phyloP scores from a whole-genome alignment of 305 asterid species.

The Solanum hybrid region DNA sequence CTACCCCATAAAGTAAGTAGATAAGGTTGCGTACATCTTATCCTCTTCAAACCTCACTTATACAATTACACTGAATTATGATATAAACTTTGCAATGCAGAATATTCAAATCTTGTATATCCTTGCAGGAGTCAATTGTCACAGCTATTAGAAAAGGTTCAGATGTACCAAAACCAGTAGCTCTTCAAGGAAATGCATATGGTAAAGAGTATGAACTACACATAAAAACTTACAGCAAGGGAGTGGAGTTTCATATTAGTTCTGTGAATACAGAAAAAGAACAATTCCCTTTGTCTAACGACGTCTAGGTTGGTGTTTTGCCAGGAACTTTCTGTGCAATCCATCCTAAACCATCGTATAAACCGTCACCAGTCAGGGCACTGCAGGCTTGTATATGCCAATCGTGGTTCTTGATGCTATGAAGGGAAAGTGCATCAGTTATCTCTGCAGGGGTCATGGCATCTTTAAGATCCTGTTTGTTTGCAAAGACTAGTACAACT shows the following conservation, averaged over 20 bases:
- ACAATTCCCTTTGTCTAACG: background rate
- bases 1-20: too few relatives aligned
- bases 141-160: background rate
- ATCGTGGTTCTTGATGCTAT: constrained; percentile 87
- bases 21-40: too few relatives aligned
- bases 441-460: constrained; percentile 96
- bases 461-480: constrained; percentile 89
- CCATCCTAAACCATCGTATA: constrained; percentile 95
- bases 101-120: background rate
- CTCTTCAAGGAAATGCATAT: background rate
- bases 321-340: constrained; percentile 80
- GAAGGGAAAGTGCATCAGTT: constrained; percentile 92
- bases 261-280: background rate
- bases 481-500: constrained; percentile 74
- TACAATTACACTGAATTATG: background rate
- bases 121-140: background rate
- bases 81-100: background rate
- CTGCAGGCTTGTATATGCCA: constrained; percentile 96
- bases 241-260: background rate
- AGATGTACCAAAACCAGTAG: background rate
- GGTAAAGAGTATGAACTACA: background rate
- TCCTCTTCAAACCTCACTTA: background rate
- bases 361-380: constrained; percentile 90
- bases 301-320: constrained; percentile 54
- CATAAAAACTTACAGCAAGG: background rate